A percentile compares a stretch with the other conserved stretches of the same genome.
phyloP scores from a whole-genome alignment of 2,329 filamentous ascomycete genomes.

The Sphaerulina vaccinii region DNA sequence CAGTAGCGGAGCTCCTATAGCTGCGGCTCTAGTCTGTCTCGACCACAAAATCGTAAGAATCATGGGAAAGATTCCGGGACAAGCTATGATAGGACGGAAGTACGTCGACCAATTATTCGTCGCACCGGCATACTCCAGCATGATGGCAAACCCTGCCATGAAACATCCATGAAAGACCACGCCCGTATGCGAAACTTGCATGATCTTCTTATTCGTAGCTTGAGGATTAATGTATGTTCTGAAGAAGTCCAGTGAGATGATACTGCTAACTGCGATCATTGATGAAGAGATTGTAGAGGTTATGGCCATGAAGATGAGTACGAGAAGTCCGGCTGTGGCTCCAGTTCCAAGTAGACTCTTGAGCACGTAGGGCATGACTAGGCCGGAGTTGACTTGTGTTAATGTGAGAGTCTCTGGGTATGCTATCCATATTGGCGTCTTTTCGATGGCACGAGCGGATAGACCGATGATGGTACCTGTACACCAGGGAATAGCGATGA shows the following conservation, averaged over 20 bases:
- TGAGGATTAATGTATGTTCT: slow-evolving; percentile 51
- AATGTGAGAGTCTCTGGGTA: slow-evolving; percentile 45
- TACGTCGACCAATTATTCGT: slow-evolving; percentile 51
- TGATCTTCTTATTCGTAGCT: slow-evolving; percentile 44
- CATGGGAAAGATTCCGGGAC: slow-evolving; percentile 48
- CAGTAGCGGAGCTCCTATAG: slow-evolving; percentile 47
- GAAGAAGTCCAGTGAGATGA: slow-evolving; percentile 53
- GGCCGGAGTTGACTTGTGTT: slow-evolving; percentile 44
- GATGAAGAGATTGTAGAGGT: slow-evolving; percentile 52
- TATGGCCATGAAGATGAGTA: slow-evolving; percentile 54
- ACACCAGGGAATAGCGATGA: slow-evolving; percentile 51
- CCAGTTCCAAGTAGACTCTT: slow-evolving; percentile 46
- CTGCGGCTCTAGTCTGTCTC: slow-evolving; percentile 47
- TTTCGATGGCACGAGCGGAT: slow-evolving; percentile 46
- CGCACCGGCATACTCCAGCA: slow-evolving; percentile 50
- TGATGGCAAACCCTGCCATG: slow-evolving; percentile 50
- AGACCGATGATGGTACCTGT: slow-evolving; percentile 50
- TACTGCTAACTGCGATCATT: slow-evolving; percentile 54
- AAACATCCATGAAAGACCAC: slow-evolving; percentile 51
- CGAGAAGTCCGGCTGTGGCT: slow-evolving; percentile 46
- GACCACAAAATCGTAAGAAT: slow-evolving; percentile 48
- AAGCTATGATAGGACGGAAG: slow-evolving; percentile 44
- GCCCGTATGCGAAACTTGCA: slow-evolving; percentile 49
- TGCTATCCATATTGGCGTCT: slow-evolving; percentile 47
- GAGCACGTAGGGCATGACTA: slow-evolving; percentile 51